Base-by-base conservation (phyloP, 2,329 filamentous ascomycete genomes). In the Arthroderma sp. region DNA sequence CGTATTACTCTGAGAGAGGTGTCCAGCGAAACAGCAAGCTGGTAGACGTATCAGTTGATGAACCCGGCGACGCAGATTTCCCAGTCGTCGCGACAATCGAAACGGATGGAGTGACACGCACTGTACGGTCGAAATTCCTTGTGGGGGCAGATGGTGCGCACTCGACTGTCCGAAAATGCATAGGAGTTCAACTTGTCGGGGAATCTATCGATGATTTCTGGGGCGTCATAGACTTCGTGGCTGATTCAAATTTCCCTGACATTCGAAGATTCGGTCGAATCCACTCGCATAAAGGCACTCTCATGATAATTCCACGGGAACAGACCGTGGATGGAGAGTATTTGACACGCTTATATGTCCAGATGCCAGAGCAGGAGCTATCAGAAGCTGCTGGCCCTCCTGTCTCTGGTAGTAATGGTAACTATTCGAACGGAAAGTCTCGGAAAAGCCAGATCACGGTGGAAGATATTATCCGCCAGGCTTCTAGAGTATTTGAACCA, bases 231-330 rank as follows among this genome's bases (percentile, higher is more conserved):
- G 86, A 89, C 64, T 79, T 85, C 35, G 83, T 88, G 1, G 82
- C 87, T 21, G 77, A 81, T 66, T 88, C 85, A 0, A 78, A 88
- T 64, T 89, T 89, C 62, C 86, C 86, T 0, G 86, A 91, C 66
- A 87, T 90, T 64, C 85, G 87, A 77, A 85, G 86, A 78, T 85
- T 87, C 75, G 87, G 83, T 64, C 87, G 84, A 0, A 87, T 90
- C 59, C 86, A 89, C 67, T 88, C 85, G 2, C 77, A 81, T 49
- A 76, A 84, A 58, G 86, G 87, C 1, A 88, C 85, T 17, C 84
- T 91, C 66, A 87, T 91, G 81, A 83, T 90, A 3, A 90, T 91
- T 58, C 87, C 87, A 0, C 78, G 85, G 23, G 85, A 88, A 67
- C 76, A 76, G 1, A 78, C 80, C 56, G 72, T 71, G 25, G 72